Conservation (phyloP, 179 eudicot species). For the Spergularia azorica region DNA sequence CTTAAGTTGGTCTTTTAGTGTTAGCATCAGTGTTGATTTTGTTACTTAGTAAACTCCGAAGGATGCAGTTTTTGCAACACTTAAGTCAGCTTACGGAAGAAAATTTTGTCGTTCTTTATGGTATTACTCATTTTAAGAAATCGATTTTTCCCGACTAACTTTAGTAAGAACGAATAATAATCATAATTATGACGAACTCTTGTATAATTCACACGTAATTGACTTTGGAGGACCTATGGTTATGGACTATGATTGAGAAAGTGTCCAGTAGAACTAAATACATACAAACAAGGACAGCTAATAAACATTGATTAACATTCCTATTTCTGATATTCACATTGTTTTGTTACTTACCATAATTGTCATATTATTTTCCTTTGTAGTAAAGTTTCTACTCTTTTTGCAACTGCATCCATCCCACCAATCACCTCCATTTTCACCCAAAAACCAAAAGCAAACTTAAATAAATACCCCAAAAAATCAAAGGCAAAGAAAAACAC, state of each 20-base stretch:
- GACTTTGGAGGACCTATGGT: neutral
- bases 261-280: neutral
- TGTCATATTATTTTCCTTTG: neutral
- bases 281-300: constrained; percentile 16
- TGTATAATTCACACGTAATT: constrained; percentile 2
- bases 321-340: neutral
- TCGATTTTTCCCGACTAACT: neutral
- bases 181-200: neutral
- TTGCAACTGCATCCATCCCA: neutral
- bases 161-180: neutral
- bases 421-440: neutral
- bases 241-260: neutral
- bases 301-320: constrained; percentile 11
- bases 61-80: too few species aligned
- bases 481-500: neutral
- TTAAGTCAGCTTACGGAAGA: too few species aligned
- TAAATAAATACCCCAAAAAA: too few species aligned
- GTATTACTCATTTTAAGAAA: too few species aligned
- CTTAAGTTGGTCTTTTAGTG: too few species aligned
- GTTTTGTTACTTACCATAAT: neutral
- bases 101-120: too few species aligned
- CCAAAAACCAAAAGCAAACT: neutral
- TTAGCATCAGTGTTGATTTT: too few species aligned
- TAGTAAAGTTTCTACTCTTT: constrained; percentile 1
- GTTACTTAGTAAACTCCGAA: too few species aligned